Evolutionary conservation across 202 grass and related monocot species (phyloP).

Genomic region (Cymbopogon flexuosus): DNA sequence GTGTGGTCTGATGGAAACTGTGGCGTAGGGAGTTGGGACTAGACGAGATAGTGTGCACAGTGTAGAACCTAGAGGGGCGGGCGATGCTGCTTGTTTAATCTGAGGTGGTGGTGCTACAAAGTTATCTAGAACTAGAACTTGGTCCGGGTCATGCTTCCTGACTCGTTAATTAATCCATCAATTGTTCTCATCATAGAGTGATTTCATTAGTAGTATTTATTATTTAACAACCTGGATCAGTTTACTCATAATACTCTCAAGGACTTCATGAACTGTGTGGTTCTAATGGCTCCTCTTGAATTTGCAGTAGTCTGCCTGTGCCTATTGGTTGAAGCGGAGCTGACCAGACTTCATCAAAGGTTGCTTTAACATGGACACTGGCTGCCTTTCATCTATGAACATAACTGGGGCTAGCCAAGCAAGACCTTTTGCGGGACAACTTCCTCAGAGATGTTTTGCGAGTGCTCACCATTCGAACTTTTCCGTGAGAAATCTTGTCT

Average conservation of each 20-base stretch:
- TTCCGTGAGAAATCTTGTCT: constrained; percentile 24
- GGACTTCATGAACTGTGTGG: background rate
- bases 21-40: background rate
- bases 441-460: constrained; percentile 44
- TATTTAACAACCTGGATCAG: background rate
- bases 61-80: background rate
- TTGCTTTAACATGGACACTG: constrained; percentile 49
- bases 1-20: background rate
- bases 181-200: background rate
- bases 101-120: background rate
- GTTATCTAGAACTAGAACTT: background rate
- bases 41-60: background rate
- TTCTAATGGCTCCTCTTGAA: constrained; percentile 2
- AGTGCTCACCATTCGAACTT: constrained; percentile 20
- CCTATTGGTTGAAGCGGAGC: background rate
- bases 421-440: constrained; percentile 29
- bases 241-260: background rate
- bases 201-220: background rate
- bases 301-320: background rate
- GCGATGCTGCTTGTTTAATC: background rate
- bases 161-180: background rate
- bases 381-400: constrained; percentile 54
- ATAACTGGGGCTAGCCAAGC: constrained; percentile 46
- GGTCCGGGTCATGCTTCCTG: background rate
- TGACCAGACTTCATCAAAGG: background rate